Percentiles rank a stretch among this genome's conserved stretches.
Evolutionary conservation across 371 early-diverging fungal genomes (phyloP).

Genomic region (Syncephalastrum sp.): DNA sequence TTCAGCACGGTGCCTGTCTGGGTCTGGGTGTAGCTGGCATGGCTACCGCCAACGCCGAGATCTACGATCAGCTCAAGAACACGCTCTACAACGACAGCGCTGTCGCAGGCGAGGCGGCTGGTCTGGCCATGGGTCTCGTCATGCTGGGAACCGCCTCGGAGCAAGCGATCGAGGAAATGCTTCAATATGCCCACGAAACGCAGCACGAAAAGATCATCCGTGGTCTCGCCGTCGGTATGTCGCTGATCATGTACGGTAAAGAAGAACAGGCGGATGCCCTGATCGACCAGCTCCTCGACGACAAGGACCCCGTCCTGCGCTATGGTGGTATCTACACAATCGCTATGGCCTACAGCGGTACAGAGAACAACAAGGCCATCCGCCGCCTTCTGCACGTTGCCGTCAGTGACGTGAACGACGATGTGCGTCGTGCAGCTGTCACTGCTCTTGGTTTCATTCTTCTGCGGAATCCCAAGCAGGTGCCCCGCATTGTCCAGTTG

Average conservation of each 20-base stretch:
- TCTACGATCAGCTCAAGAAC: slow-evolving; percentile 85
- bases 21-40: slow-evolving; percentile 97
- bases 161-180: slow-evolving; percentile 89
- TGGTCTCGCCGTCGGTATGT: slow-evolving; percentile 91
- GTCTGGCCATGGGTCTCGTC: slow-evolving; percentile 96
- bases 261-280: slow-evolving; percentile 91
- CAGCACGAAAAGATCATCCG: slow-evolving; percentile 98
- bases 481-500: slow-evolving; percentile 96
- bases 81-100: slow-evolving; percentile 93
- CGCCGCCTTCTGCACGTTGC: slow-evolving; percentile 93
- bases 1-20: slow-evolving; percentile 98
- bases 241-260: slow-evolving; percentile 94
- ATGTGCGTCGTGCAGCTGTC: slow-evolving; percentile 98
- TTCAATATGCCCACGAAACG: slow-evolving; percentile 94
- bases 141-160: slow-evolving; percentile 92
- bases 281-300: slow-evolving; percentile 78
- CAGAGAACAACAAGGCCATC: slow-evolving; percentile 95
- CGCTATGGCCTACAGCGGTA: slow-evolving; percentile 97
- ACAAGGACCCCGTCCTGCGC: slow-evolving; percentile 94
- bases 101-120: slow-evolving; percentile 98
- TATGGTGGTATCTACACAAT: slow-evolving; percentile 96
- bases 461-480: slow-evolving; percentile 87
- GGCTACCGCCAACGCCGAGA: slow-evolving; percentile 86
- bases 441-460: slow-evolving; percentile 97
- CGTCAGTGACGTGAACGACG: slow-evolving; percentile 98